Percentiles rank a stretch among this genome's conserved stretches.
These are phyloP conservation scores for Coniochaeta sp. DNA, from an alignment of 2,329 filamentous ascomycete genomes.

Conservation along the genomic window DNA sequence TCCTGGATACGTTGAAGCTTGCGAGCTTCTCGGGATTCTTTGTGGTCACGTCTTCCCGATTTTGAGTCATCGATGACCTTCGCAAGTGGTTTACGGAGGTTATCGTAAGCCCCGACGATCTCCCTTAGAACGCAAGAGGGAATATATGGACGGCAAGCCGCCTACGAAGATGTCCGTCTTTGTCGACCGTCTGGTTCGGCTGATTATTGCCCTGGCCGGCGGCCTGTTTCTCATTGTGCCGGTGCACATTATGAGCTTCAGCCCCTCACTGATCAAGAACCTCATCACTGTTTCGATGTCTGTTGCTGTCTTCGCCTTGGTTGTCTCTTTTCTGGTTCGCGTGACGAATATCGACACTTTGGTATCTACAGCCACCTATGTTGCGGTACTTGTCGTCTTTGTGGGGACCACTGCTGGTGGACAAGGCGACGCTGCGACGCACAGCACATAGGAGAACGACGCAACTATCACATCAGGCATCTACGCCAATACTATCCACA, in stretches of 20 bases:
- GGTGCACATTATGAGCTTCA: neutral
- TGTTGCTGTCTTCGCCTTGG: slow-evolving; percentile 9
- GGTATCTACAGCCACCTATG: slow-evolving; percentile 11
- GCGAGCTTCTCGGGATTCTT: too few relatives aligned
- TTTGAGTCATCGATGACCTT: too few relatives aligned
- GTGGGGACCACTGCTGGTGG: slow-evolving; percentile 10
- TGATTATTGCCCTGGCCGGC: neutral
- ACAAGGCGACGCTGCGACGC: too few relatives aligned
- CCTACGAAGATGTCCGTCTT: neutral
- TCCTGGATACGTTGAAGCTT: too few relatives aligned
- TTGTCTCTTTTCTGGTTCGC: slow-evolving; percentile 1
- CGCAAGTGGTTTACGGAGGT: too few relatives aligned
- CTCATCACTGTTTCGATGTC: neutral
- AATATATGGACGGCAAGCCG: neutral
- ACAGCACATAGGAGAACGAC: too few relatives aligned
- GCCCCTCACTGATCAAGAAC: neutral
- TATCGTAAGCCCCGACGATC: too few relatives aligned
- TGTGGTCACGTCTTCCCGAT: too few relatives aligned
- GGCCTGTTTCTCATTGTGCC: neutral
- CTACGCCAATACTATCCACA: too few relatives aligned
- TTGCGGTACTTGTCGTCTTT: slow-evolving; percentile 15
- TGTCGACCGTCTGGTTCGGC: neutral
- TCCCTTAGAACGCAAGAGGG: neutral
- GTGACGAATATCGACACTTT: slow-evolving; percentile 9
- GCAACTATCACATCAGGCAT: too few relatives aligned